phyloP scores from a whole-genome alignment of 768 basidiomycete genomes.

The Suillus occidentalis region DNA sequence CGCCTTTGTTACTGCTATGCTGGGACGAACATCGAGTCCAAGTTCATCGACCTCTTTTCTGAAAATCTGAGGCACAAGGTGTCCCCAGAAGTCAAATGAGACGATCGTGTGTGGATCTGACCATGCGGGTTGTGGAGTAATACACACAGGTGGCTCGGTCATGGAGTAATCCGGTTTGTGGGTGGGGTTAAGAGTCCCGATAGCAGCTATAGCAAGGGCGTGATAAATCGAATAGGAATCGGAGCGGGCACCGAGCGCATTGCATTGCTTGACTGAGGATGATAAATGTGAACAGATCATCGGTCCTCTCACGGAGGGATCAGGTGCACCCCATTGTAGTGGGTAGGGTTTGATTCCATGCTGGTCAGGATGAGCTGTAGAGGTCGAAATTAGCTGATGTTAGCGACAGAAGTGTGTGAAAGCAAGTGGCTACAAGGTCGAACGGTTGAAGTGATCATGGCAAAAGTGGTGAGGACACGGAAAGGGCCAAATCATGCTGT shows the following conservation, averaged over 20 bases:
- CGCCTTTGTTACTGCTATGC: conserved; percentile 89
- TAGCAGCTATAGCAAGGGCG: conserved; percentile 87
- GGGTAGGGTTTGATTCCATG: conserved; percentile 81
- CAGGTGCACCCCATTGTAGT: conserved; percentile 77
- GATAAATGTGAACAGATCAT: conserved; percentile 87
- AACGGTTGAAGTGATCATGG: not conserved
- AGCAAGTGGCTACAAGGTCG: conserved; percentile 10
- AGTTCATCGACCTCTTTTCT: conserved; percentile 55
- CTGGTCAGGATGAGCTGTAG: conserved; percentile 83
- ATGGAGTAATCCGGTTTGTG: conserved; percentile 81
- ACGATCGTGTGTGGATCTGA: conserved; percentile 78
- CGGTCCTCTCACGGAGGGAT: conserved; percentile 72
- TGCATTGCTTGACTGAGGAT: conserved; percentile 82
- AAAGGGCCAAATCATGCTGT: not conserved
- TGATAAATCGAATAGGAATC: conserved; percentile 96
- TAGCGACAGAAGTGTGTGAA: conserved; percentile 9
- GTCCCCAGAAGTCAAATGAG: conserved; percentile 92
- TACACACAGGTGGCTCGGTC: conserved; percentile 82
- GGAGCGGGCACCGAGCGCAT: conserved; percentile 91
- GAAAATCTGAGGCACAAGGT: conserved; percentile 77
- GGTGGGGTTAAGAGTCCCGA: conserved; percentile 75
- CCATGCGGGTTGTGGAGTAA: conserved; percentile 81
- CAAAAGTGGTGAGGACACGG: not conserved
- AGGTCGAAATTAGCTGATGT: conserved; percentile 5
- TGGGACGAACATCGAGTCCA: conserved; percentile 85